Base-by-base conservation (phyloP, 78 protist species). In the Dictyostelium purpureum region DNA sequence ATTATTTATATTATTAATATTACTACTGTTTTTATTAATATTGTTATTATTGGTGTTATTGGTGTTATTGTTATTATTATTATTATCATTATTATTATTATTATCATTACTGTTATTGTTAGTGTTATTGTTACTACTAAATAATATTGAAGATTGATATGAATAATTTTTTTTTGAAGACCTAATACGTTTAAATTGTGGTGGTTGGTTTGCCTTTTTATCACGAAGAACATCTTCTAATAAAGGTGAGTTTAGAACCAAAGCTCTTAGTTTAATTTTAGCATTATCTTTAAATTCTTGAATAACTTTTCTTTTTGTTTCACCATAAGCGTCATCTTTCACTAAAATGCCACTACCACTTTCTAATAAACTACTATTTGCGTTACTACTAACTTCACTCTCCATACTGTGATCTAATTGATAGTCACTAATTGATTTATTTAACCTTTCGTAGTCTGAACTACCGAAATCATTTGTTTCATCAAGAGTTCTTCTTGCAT, bases 131-230 rank as follows among this genome's bases (percentile, higher is more conserved):
- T 37, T 40, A 69, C 0, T 24, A 4, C 19, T 43, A 71, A 43
- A 71, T 33, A 71, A 37, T 43, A 33, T 24, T 38, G 78, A 24
- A 24, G 42, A 63, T 63, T 63, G 71, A 33, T 63, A 59, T 14
- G 45, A 12, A 63, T 61, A 28, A 61, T 63, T 63, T 42, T 33
- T 63, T 63, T 63, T 38, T 26, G 51, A 26, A 14, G 81, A 51
- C 35, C 52, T 47, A 12, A 33, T 75, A 3, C 66, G 28, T 75
- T 75, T 75, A 31, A 75, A 75, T 51, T 47, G 81, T 10, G 81
- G 81, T 31, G 66, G 61, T 1, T 37, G 45, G 56, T 35, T 51
- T 71, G 37, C 33, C 26, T 75, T 75, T 52, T 75, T 52, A 75
- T 47, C 56, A 33, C 2, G 16, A 5, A 51, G 26, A 7, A 47